Evolutionary conservation across 106 monocot species (phyloP), one percentile per base, ranked within the genome.

Genomic region (Phalaenopsis equestris): DNA sequence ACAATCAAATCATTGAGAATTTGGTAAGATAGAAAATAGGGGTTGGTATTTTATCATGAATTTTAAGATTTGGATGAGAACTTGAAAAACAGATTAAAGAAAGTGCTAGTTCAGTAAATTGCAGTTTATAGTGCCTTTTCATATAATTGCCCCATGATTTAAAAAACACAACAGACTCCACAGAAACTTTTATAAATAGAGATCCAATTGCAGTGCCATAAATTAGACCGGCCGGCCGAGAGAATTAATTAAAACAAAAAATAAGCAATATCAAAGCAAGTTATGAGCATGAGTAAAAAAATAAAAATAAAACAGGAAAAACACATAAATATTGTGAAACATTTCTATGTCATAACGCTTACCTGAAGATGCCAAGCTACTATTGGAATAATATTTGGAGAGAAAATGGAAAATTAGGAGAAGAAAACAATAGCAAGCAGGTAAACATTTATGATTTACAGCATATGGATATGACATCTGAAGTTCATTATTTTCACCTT

Each of bases 401-500:
- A 2, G 14, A 14, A 39, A 39, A 39, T 11, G 1, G 4, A 39
- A 61, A 21, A 61, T 61, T 61, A 61, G 61, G 10, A 21, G 21
- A 61, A 61, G 8, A 61, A 56, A 67, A 23, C 18, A 30, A 30
- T 67, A 67, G 67, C 48, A 39, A 70, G 37, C 1, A 70, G 38
- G 38, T 14, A 70, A 70, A 70, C 8, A 37, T 70, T 14, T 10
- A 70, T 24, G 24, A 67, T 67, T 67, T 67, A 18, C 23, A 67
- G 24, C 9, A 67, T 9, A 23, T 67, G 67, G 1, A 23, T 70
- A 70, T 12, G 19, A 70, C 37, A 70, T 39, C 39, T 39, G 70
- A 70, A 70, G 38, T 70, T 75, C 30, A 70, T 21, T 37, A 39
- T 37, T 37, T 38, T 88, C 77, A 88, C 88, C 88, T 88, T 85